Evolutionary conservation across 2,329 filamentous ascomycete genomes (phyloP).

Genomic region (Bisporella sp.): DNA sequence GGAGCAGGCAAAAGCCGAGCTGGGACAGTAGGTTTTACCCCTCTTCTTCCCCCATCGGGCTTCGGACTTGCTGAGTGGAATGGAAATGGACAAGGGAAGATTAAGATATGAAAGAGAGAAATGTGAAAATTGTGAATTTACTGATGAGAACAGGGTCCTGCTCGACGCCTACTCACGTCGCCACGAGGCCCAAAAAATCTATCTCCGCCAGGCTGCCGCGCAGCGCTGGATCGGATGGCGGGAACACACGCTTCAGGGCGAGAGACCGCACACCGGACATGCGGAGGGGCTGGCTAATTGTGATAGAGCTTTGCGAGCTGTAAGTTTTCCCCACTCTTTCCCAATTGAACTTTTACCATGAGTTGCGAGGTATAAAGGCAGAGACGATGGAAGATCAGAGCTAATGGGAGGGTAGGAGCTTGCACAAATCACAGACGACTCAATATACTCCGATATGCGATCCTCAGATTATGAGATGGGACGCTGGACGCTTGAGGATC

Average conservation of each 20-base stretch:
- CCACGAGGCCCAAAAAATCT: constrained; percentile 60
- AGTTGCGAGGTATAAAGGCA: no score
- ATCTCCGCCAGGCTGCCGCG: constrained; percentile 51
- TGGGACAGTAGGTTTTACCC: constrained; percentile 47
- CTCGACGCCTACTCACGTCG: constrained; percentile 55
- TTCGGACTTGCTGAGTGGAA: no score
- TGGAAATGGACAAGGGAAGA: no score
- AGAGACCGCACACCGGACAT: constrained; percentile 39
- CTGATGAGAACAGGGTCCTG: constrained; percentile 36
- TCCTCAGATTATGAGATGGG: constrained; percentile 45
- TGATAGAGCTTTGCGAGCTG: constrained; percentile 49
- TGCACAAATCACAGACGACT: constrained; percentile 49
- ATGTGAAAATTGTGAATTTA: no score
- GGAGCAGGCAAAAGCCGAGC: constrained; percentile 55
- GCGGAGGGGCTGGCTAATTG: constrained; percentile 43
- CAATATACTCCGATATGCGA: constrained; percentile 48
- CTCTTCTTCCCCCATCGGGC: not conserved
- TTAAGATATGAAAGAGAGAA: no score
- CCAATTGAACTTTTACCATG: not conserved
- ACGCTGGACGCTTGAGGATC: constrained; percentile 58
- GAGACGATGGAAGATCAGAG: no score
- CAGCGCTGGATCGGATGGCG: constrained; percentile 53
- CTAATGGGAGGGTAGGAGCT: constrained; percentile 40
- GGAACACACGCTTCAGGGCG: constrained; percentile 44
- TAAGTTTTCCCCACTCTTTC: constrained; percentile 32